phyloP scores from a whole-genome alignment of 352 stramenopile species.

The Globisporangium barbulae region DNA sequence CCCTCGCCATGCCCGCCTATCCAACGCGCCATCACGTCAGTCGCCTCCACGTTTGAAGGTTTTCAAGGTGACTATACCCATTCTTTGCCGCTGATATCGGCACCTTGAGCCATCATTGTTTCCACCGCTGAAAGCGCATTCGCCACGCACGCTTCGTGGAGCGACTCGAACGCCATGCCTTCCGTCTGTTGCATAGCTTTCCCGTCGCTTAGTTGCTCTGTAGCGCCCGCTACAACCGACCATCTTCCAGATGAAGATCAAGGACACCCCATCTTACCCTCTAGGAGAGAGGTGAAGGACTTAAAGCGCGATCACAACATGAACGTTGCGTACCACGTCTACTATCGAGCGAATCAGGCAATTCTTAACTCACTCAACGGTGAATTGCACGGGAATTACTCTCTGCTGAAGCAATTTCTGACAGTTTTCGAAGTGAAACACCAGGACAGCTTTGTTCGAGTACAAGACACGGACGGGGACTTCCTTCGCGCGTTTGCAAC shows the following conservation, averaged over 20 bases:
- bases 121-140: no score
- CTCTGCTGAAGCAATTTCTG: background rate
- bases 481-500: background rate
- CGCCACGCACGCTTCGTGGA: no score
- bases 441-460: background rate
- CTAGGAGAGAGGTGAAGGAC: background rate
- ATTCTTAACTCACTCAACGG: background rate
- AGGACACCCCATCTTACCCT: background rate
- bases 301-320: background rate
- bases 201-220: no score
- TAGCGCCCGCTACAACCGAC: no score
- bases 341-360: background rate
- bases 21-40: no score
- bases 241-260: background rate
- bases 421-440: background rate
- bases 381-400: background rate
- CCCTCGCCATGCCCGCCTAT: no score
- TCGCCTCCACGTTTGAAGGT: no score
- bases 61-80: no score
- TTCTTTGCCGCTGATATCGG: no score
- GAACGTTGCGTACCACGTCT: background rate
- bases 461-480: background rate
- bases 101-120: no score
- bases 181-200: no score
- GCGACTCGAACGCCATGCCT: no score